Conservation (phyloP, 2,329 filamentous ascomycete genomes). For the Fonsecaea nubica region DNA sequence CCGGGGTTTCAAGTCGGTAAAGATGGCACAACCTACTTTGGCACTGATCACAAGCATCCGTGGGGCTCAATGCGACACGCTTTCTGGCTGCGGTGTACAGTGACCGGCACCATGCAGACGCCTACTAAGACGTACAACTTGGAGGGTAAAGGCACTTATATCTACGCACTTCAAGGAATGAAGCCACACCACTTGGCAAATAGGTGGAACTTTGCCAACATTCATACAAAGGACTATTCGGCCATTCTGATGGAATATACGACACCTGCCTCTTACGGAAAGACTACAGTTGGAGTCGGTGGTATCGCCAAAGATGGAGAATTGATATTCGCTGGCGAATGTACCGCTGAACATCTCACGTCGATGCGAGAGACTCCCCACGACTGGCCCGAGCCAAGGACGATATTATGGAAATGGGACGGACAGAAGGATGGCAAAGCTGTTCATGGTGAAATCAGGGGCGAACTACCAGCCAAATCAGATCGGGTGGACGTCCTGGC, state of each 20-base stretch:
- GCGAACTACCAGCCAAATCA: conserved; percentile 69
- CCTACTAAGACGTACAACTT: conserved; percentile 81
- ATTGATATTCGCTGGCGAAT: conserved; percentile 74
- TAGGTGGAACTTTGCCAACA: conserved; percentile 91
- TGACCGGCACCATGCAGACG: conserved; percentile 84
- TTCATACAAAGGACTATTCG: conserved; percentile 85
- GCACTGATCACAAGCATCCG: conserved; percentile 81
- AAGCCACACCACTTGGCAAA: conserved; percentile 96
- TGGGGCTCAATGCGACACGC: conserved; percentile 93
- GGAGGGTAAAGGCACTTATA: conserved; percentile 78
- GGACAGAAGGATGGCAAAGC: conserved; percentile 76
- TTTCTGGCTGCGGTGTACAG: conserved; percentile 89
- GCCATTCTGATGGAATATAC: conserved; percentile 95
- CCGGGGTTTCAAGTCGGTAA: conserved; percentile 86
- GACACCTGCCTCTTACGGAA: conserved; percentile 90
- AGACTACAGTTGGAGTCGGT: conserved; percentile 81
- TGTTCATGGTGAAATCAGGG: conserved; percentile 73
- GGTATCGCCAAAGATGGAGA: conserved; percentile 79
- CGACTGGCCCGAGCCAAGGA: conserved; percentile 86
- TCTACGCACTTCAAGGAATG: conserved; percentile 93
- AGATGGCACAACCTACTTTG: conserved; percentile 82
- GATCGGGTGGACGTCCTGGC: conserved; percentile 96
- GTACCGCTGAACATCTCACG: conserved; percentile 72
- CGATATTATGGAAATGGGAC: conserved; percentile 76
- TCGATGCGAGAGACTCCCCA: conserved; percentile 75